Conservation (phyloP, 2,329 filamentous ascomycete species). For the Diplodia corticola region DNA sequence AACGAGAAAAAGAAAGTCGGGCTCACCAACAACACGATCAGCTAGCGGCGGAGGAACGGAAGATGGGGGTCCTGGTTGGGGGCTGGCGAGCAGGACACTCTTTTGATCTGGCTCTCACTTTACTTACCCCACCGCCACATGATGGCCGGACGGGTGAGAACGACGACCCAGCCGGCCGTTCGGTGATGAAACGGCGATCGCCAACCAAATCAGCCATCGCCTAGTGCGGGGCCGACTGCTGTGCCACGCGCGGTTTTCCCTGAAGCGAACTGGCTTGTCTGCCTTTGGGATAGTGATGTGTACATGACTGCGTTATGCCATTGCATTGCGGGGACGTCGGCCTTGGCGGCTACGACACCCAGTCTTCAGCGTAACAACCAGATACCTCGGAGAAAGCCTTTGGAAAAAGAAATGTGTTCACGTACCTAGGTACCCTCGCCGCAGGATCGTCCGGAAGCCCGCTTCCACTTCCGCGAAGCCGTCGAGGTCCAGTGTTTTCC, state of each 20-base stretch:
- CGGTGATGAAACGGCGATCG: background rate
- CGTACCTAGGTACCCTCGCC: no score
- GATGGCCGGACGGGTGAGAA: background rate
- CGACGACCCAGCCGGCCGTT: background rate
- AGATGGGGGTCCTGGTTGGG: background rate
- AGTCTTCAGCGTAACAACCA: background rate
- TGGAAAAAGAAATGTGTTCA: background rate
- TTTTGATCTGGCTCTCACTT: background rate
- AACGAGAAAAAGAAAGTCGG: background rate
- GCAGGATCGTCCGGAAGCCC: background rate
- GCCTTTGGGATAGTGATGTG: background rate
- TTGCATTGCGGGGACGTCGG: background rate
- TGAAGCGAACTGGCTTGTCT: background rate
- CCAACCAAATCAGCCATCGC: background rate
- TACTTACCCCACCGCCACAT: background rate
- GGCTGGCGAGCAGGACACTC: background rate
- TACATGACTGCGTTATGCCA: background rate
- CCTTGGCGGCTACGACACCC: background rate
- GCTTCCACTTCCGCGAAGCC: background rate
- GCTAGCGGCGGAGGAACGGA: no score
- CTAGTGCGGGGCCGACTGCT: background rate
- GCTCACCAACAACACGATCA: background rate
- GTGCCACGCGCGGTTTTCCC: background rate
- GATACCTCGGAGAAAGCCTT: background rate
- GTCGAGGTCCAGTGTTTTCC: background rate